Percentiles rank a stretch among this genome's conserved stretches.
Evolutionary conservation across 2,329 filamentous ascomycete species (phyloP).

Genomic region (Ramularia collo-cygni): DNA sequence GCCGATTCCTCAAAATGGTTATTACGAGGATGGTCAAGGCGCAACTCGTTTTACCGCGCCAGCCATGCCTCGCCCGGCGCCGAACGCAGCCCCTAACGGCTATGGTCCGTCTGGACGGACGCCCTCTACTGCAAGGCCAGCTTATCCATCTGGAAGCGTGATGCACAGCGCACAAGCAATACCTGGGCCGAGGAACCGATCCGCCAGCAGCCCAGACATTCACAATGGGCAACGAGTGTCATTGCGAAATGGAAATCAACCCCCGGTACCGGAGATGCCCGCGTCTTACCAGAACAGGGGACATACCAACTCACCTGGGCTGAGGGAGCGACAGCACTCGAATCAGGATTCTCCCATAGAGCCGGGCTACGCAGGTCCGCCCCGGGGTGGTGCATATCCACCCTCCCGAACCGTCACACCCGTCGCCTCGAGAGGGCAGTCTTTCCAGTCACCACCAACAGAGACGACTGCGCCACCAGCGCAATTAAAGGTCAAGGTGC

Average conservation of each 20-base stretch:
- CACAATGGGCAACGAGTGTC: constrained; percentile 58
- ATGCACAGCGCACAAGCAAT: constrained; percentile 50
- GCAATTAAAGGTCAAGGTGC: constrained; percentile 95
- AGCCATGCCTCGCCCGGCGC: constrained; percentile 73
- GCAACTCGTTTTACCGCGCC: constrained; percentile 71
- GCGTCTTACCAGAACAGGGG: constrained; percentile 48
- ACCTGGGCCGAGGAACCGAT: constrained; percentile 59
- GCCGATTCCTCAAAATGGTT: constrained; percentile 55
- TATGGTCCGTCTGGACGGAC: constrained; percentile 51
- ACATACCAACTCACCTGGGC: constrained; percentile 71
- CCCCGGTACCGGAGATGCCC: constrained; percentile 29
- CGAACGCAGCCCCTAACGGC: constrained; percentile 50
- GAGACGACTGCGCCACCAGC: constrained; percentile 29
- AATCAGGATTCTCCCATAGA: constrained; percentile 19
- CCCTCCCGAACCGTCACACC: constrained; percentile 34
- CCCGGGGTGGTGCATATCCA: background rate
- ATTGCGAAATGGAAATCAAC: constrained; percentile 50
- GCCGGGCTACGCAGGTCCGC: constrained; percentile 9
- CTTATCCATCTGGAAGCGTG: constrained; percentile 55
- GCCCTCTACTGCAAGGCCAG: constrained; percentile 55
- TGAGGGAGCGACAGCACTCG: constrained; percentile 49
- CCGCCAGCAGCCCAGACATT: constrained; percentile 93
- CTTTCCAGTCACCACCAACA: constrained; percentile 9
- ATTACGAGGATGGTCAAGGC: constrained; percentile 64
- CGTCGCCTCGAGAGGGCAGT: constrained; percentile 26